Conservation (phyloP, 202 grass and related monocot species). For the Setaria viridis region DNA sequence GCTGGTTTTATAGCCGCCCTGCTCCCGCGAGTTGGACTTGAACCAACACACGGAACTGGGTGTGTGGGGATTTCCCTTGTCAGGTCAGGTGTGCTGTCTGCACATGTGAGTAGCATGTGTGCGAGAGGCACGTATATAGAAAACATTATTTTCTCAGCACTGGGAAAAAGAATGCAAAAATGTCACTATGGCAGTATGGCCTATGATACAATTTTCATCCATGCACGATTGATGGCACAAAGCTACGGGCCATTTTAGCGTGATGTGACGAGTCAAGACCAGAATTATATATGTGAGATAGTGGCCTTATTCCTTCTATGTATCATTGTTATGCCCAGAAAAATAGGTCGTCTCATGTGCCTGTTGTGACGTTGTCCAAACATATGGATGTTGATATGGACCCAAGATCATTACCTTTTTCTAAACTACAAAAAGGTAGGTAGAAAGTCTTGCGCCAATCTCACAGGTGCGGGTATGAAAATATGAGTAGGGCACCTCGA, state of each 20-base stretch:
- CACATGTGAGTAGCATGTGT: background rate
- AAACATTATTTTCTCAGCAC: background rate
- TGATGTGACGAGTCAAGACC: background rate
- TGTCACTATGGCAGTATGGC: background rate
- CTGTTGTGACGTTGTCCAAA: background rate
- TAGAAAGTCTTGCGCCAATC: background rate
- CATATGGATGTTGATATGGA: background rate
- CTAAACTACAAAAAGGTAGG: background rate
- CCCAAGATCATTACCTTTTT: background rate
- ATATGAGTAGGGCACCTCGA: background rate
- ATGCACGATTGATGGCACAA: background rate
- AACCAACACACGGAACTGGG: background rate
- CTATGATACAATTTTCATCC: background rate
- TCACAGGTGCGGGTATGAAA: background rate
- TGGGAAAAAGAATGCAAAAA: background rate
- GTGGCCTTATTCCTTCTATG: background rate
- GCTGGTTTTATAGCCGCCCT: slow-evolving; percentile 31
- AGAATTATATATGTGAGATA: background rate
- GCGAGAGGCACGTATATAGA: background rate
- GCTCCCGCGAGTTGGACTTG: background rate
- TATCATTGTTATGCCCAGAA: background rate
- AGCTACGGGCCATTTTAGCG: background rate
- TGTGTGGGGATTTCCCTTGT: background rate
- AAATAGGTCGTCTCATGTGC: background rate
- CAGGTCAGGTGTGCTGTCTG: background rate